Base-by-base conservation (phyloP, 495 filamentous ascomycete species). In the Aspergillus cristatus region DNA sequence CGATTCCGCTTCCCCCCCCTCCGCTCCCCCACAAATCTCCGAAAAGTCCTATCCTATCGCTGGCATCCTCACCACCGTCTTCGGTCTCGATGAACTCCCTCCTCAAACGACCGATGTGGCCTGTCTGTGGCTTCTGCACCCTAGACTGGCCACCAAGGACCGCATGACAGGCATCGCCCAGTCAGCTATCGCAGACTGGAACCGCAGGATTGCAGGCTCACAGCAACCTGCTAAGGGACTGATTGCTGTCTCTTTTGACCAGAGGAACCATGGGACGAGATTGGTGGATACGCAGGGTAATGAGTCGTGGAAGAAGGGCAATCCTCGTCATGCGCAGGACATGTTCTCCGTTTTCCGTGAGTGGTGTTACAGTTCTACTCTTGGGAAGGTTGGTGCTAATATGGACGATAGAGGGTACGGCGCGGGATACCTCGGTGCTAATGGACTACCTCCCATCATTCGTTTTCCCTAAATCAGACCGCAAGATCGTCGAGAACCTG, bases 101-200 rank as follows among this genome's bases (percentile, higher is more conserved):
- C 14, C 67, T 7, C 41, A 65, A 12, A 45, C 62, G 3, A 42
- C 58, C 7, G 58, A 72, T 20, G 60, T 89, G 10, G 78, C 86
- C 18, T 84, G 80, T 55, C 68, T 94, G 31, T 94, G 87, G 86
- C 75, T 97, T 12, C 72, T 95, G 20, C 86, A 96, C 59, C 84
- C 82, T 1, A 78, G 91, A 14, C 61, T 81, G 22, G 64, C 75
- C 18, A 75, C 63, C 1, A 76, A 85, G 53, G 77, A 75, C 35
- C 70, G 69, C 41, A 95, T 97, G 90, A 55, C 53, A 0, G 64
- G 64, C 15, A 54, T 79, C 28, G 81, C 78, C 7, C 57, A 60
- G 3, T 60, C 66, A 1, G 61, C 62, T n/a, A 71, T 86, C 32
- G 43, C 51, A 25, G 66, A 73, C 43, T 84, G 78, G 77, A 79